Percentiles rank a stretch among this genome's conserved stretches.
phyloP scores from a whole-genome alignment of 2,329 filamentous ascomycete genomes.

The Akanthomyces muscarius region DNA sequence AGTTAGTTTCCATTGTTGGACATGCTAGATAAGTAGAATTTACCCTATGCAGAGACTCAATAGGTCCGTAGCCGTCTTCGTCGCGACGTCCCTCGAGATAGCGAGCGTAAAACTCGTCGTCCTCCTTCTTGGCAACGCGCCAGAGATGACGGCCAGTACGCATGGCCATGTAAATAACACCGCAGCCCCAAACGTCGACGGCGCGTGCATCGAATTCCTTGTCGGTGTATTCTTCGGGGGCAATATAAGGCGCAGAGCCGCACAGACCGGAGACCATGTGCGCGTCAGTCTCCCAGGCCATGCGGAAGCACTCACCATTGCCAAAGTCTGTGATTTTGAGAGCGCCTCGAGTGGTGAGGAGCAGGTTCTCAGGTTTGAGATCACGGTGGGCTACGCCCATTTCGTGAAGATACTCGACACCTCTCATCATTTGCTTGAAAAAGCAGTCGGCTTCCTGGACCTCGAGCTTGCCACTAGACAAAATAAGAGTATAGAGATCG shows the following conservation, averaged over 20 bases:
- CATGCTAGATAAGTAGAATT: constrained; percentile 37
- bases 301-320: constrained; percentile 97
- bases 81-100: constrained; percentile 91
- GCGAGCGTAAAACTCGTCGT: constrained; percentile 94
- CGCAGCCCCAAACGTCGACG: constrained; percentile 98
- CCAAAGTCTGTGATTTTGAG: constrained; percentile 99
- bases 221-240: constrained; percentile 92
- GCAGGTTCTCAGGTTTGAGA: constrained; percentile 91
- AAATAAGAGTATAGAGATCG: constrained; percentile 88
- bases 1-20: not conserved
- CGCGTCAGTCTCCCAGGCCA: constrained; percentile 98
- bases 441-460: constrained; percentile 93
- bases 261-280: constrained; percentile 98
- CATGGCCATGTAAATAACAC: constrained; percentile 99
- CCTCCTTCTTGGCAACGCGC: constrained; percentile 94
- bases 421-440: constrained; percentile 99
- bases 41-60: constrained; percentile 92
- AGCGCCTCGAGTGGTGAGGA: constrained; percentile 85
- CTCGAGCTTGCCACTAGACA: constrained; percentile 87
- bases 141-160: constrained; percentile 91
- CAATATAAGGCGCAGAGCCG: constrained; percentile 94
- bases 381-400: constrained; percentile 98
- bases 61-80: constrained; percentile 92
- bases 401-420: constrained; percentile 98
- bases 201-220: constrained; percentile 95